Conservation (phyloP, 2,329 filamentous ascomycete species). For the Cercospora sojina region DNA sequence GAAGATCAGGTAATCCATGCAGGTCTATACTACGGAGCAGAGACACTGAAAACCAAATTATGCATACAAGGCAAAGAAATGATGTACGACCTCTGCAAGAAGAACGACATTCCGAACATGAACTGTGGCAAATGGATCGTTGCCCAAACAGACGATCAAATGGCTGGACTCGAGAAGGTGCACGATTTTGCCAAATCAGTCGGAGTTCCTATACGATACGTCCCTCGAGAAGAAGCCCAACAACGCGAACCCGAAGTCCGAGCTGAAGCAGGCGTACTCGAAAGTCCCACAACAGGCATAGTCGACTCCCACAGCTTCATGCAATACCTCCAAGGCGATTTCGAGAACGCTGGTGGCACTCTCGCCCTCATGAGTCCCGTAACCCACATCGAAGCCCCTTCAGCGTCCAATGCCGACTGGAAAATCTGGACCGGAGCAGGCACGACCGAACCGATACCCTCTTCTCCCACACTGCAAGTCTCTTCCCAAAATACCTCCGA, state of each 20-base stretch:
- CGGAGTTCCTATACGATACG: conserved; percentile 69
- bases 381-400: conserved; percentile 53
- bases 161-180: conserved; percentile 58
- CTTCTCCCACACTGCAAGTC: conserved; percentile 26
- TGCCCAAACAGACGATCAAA: conserved; percentile 73
- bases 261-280: conserved; percentile 71
- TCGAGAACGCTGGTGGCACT: conserved; percentile 74
- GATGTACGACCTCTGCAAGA: conserved; percentile 74
- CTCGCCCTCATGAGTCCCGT: conserved; percentile 70
- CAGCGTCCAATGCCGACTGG: conserved; percentile 63
- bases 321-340: conserved; percentile 72
- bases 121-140: conserved; percentile 93
- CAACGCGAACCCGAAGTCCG: conserved; percentile 71
- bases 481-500: conserved; percentile 41
- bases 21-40: conserved; percentile 81
- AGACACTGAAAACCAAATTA: conserved; percentile 75
- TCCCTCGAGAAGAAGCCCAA: conserved; percentile 61
- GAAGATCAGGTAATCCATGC: conserved; percentile 76
- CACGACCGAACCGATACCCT: conserved; percentile 26
- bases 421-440: conserved; percentile 54
- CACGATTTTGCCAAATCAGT: conserved; percentile 56
- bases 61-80: conserved; percentile 75
- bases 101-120: conserved; percentile 65
- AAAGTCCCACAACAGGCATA: conserved; percentile 83
- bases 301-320: conserved; percentile 84